phyloP scores from a whole-genome alignment of 768 basidiomycete species.

The Hygrocybe coccinea region DNA sequence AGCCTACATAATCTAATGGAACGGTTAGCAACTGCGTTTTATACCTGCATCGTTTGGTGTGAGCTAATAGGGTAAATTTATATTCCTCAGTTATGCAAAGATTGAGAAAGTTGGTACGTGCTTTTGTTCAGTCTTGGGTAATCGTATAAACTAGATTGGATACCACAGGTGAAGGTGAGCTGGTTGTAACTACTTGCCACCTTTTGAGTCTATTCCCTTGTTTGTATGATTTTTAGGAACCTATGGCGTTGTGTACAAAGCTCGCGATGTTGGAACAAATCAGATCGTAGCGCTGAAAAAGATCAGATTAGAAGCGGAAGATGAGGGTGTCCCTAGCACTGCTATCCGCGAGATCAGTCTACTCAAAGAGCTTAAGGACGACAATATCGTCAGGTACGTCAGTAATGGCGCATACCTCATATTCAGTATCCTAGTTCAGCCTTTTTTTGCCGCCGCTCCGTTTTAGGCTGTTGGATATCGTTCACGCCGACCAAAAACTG shows the following conservation, averaged over 20 bases:
- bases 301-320: constrained; percentile 95
- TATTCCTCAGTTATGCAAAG: constrained; percentile 86
- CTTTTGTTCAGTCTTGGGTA: no score
- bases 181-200: not conserved
- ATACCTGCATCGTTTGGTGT: no score
- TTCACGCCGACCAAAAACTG: constrained; percentile 94
- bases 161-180: constrained; percentile 48
- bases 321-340: constrained; percentile 97
- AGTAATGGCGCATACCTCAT: no score
- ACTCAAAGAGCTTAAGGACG: constrained; percentile 93
- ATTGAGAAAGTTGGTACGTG: no score
- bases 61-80: no score
- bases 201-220: constrained; percentile 12
- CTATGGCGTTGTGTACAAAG: constrained; percentile 98
- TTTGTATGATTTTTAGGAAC: constrained; percentile 56
- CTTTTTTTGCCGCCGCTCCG: no score
- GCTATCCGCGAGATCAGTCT: constrained; percentile 98
- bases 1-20: no score
- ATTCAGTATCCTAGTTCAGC: not conserved
- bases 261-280: constrained; percentile 72
- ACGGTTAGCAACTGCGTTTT: no score
- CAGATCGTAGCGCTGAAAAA: constrained; percentile 96
- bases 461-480: constrained; percentile 95
- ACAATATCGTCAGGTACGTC: constrained; percentile 86
- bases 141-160: not conserved